A percentile compares a stretch with the other conserved stretches of the same genome.
Evolutionary conservation across 176 grass and related monocot species (phyloP).

Genomic region (Oryza glumipatula): DNA sequence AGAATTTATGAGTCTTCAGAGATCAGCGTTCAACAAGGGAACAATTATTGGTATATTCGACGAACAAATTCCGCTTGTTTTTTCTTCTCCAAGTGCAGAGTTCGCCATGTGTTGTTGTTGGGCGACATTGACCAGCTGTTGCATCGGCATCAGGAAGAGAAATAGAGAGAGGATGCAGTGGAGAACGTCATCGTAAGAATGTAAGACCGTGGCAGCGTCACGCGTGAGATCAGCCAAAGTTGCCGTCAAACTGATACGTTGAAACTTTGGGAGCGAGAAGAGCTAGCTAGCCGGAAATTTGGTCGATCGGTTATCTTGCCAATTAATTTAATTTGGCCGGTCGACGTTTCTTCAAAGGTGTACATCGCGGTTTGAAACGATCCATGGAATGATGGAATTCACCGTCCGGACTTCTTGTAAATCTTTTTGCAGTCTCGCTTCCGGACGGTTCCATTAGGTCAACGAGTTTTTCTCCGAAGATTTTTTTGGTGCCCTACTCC

Average conservation of each 20-base stretch:
- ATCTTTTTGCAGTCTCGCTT: not conserved
- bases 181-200: not conserved
- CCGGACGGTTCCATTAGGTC: not conserved
- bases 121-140: not conserved
- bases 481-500: not conserved
- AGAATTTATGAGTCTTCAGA: not conserved
- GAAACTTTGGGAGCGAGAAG: not conserved
- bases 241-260: constrained; percentile 44
- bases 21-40: not conserved
- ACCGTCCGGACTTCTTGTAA: not conserved
- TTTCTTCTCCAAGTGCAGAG: not conserved
- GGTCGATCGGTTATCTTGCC: not conserved
- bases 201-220: not conserved
- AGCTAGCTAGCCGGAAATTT: not conserved
- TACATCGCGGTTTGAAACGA: not conserved
- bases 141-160: not conserved
- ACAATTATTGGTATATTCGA: constrained; percentile 4
- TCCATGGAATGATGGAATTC: not conserved
- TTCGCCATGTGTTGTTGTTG: not conserved
- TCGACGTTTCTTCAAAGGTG: constrained; percentile 4
- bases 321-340: too few species aligned
- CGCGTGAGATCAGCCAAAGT: not conserved
- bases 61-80: not conserved
- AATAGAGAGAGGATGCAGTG: not conserved
- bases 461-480: not conserved